phyloP scores from a whole-genome alignment of 2,329 filamentous ascomycete genomes.

The Domatiomyces globalis region DNA sequence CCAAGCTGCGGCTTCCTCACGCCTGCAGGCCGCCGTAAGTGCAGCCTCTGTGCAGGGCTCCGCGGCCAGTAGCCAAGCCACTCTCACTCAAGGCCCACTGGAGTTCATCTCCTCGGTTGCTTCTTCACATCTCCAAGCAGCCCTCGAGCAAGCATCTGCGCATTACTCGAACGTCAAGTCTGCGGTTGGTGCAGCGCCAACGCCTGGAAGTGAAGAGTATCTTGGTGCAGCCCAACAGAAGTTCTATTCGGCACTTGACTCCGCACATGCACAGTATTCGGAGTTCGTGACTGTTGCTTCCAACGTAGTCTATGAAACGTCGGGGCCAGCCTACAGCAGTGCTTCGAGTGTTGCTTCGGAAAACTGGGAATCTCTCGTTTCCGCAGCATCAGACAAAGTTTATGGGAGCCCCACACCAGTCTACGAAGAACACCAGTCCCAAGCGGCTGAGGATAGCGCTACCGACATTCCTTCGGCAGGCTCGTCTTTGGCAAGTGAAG shows the following conservation, averaged over 20 bases:
- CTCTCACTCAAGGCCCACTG: slow-evolving; percentile 32
- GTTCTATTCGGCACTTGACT: slow-evolving; percentile 65
- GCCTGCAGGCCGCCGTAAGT: slow-evolving; percentile 41
- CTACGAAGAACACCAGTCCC: slow-evolving; percentile 22
- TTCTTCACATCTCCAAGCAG: slow-evolving; percentile 53
- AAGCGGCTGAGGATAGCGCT: slow-evolving; percentile 35
- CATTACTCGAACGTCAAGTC: slow-evolving; percentile 57
- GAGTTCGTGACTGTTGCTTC: slow-evolving; percentile 61
- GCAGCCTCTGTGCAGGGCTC: slow-evolving; percentile 32
- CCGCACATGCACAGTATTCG: slow-evolving; percentile 66
- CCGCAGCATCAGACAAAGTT: slow-evolving; percentile 27
- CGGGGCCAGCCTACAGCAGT: slow-evolving; percentile 40
- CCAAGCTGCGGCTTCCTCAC: slow-evolving; percentile 46
- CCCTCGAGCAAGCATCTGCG: slow-evolving; percentile 54
- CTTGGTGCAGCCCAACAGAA: slow-evolving; percentile 49
- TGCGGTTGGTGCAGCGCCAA: slow-evolving; percentile 49
- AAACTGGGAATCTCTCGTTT: slow-evolving; percentile 21
- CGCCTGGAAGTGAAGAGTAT: slow-evolving; percentile 39
- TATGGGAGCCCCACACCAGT: slow-evolving; percentile 28
- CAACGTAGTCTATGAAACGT: slow-evolving; percentile 51
- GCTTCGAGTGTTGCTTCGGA: slow-evolving; percentile 19
- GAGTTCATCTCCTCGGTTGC: slow-evolving; percentile 53
- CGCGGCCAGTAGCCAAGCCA: slow-evolving; percentile 24
- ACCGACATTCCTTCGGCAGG: slow-evolving; percentile 30
- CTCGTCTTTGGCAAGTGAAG: slow-evolving; percentile 39